Base-by-base conservation (phyloP, 768 basidiomycete genomes). In the Dendrothele bispora region DNA sequence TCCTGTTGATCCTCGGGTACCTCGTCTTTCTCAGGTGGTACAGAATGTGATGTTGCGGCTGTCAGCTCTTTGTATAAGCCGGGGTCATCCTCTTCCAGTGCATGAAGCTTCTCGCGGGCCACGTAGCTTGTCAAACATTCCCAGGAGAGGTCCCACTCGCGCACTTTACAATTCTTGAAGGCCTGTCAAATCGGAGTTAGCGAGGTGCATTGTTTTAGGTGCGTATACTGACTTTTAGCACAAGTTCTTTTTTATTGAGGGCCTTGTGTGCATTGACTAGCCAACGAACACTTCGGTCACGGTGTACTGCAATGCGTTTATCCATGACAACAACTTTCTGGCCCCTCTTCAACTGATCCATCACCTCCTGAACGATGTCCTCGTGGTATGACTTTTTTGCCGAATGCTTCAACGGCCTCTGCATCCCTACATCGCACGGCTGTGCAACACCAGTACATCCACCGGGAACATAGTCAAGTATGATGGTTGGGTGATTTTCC, bases 401-500 rank as follows among this genome's bases (percentile, higher is more conserved):
- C 35, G 32, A n/a, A 40, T 53, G 50, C 44, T 60, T 60, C 36
- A 58, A 37, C 5, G 52, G 29, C n/a, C 56, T 42, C 18, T 61
- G 50, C 11, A 60, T 42, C 5, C 56, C 59, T n/a, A 58, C 52
- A 46, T 60, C 59, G 20, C 42, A 41, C 32, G 60, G 60, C 27
- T 61, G 59, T 7, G 22, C 18, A 24, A 48, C 14, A 15, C 50
- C 30, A 15, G 36, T 56, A 42, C 57, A 59, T 17, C 50, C 43
- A 8, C 43, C 58, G 1, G 54, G 57, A 38, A 59, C 44, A 50
- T 40, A 59, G 18, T 20, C 26, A 1, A 52, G 35, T 10, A 58
- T 35, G 27, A 58, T 58, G 34, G 37, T 43, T 1, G 57, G 57
- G 38, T 51, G 41, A 2, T 45, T 36, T 1, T 7, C 11, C 6